Evolutionary conservation across 2,329 filamentous ascomycete genomes (phyloP).

Genomic region (Hypoxylon sp.): DNA sequence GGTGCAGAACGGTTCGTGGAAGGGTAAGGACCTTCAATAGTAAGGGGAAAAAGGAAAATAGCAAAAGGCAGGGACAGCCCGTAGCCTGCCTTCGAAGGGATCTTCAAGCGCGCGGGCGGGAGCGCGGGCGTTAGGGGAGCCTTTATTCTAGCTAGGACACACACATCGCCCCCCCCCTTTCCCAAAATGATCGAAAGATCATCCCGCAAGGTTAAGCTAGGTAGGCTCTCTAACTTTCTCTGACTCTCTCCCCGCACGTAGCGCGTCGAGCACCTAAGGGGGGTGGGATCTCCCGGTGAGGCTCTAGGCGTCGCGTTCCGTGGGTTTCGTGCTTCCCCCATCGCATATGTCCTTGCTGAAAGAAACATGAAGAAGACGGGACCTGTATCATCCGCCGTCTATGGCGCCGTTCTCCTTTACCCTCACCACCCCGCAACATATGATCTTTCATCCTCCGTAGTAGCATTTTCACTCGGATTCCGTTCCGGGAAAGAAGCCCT

Average conservation of each 20-base stretch:
- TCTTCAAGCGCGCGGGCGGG: conserved; percentile 6
- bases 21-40: neutral
- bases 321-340: neutral
- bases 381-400: neutral
- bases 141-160: conserved; percentile 11
- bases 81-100: conserved; percentile 8
- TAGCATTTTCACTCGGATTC: neutral
- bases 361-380: neutral
- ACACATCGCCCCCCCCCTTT: conserved; percentile 10
- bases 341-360: neutral
- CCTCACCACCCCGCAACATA: too few relatives aligned
- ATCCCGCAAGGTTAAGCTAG: neutral
- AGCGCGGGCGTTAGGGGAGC: neutral
- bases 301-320: conserved; percentile 22
- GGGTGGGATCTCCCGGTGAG: conserved; percentile 27
- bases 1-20: neutral
- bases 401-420: conserved; percentile 1
- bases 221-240: conserved; percentile 9
- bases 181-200: conserved; percentile 18
- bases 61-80: neutral
- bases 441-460: conserved; percentile 4
- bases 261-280: neutral
- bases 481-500: neutral
- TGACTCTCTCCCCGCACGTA: conserved; percentile 21
- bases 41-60: conserved; percentile 3